Evolutionary conservation across 495 filamentous ascomycete genomes (phyloP).

Genomic region (Tuber magnatum): DNA sequence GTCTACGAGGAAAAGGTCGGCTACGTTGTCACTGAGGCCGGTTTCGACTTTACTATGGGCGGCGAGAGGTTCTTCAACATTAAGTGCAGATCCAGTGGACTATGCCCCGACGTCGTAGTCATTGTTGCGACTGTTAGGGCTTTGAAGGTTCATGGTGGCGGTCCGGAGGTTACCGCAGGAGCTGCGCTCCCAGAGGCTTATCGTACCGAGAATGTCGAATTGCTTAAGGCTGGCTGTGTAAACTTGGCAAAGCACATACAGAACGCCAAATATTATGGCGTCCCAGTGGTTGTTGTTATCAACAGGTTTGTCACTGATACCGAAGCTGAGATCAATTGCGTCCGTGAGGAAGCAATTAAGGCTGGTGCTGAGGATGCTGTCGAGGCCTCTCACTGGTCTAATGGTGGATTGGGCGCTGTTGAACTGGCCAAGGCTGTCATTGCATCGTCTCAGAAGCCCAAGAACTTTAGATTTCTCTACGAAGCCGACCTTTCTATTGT

Average conservation of each 20-base stretch:
- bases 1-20: slow-evolving; percentile 75
- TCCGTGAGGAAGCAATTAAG: slow-evolving; percentile 82
- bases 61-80: slow-evolving; percentile 99
- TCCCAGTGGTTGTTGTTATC: slow-evolving; percentile 95
- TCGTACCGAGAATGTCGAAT: slow-evolving; percentile 83
- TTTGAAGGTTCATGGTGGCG: slow-evolving; percentile 92
- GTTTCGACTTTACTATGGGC: slow-evolving; percentile 99
- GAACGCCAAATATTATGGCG: slow-evolving; percentile 80
- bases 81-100: slow-evolving; percentile 90
- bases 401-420: slow-evolving; percentile 85
- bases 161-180: slow-evolving; percentile 82
- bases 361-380: slow-evolving; percentile 93
- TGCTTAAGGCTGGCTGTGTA: slow-evolving; percentile 80
- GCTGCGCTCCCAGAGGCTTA: slow-evolving; percentile 76
- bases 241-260: slow-evolving; percentile 90
- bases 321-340: slow-evolving; percentile 77
- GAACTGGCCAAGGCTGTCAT: slow-evolving; percentile 85
- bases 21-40: slow-evolving; percentile 95
- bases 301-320: slow-evolving; percentile 95
- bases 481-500: slow-evolving; percentile 70
- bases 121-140: slow-evolving; percentile 93
- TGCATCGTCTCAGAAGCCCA: slow-evolving; percentile 70
- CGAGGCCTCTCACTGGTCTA: slow-evolving; percentile 91
- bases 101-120: slow-evolving; percentile 86
- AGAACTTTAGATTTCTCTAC: slow-evolving; percentile 87